These are phyloP conservation scores for peach (Prunus persica) DNA, from an alignment of 306 rosid genomes.

Conservation along the genomic window DNA sequence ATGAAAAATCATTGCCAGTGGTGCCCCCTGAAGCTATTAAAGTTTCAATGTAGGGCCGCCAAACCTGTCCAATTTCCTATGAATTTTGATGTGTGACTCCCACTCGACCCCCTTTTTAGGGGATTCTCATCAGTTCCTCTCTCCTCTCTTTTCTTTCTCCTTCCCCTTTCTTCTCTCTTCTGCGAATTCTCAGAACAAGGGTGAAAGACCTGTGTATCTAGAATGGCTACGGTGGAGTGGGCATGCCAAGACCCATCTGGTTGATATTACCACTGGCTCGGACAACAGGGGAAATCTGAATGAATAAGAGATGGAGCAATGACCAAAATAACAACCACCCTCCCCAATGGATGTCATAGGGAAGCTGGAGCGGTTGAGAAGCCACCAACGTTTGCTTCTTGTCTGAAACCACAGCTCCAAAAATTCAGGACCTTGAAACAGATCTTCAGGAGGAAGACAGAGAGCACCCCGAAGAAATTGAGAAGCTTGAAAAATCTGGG, in stretches of 20 bases:
- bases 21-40: too few relatives aligned
- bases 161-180: neutral
- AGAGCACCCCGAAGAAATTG: neutral
- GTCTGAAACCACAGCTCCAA: neutral
- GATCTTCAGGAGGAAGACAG: neutral
- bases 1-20: too few relatives aligned
- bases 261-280: neutral
- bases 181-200: neutral
- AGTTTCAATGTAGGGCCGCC: neutral
- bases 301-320: neutral
- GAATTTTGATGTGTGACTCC: neutral
- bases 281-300: neutral
- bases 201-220: neutral
- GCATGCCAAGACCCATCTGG: neutral
- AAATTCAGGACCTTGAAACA: neutral
- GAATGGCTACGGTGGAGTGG: neutral
- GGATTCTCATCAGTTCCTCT: neutral
- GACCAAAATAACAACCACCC: neutral
- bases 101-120: neutral
- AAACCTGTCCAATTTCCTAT: neutral
- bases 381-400: neutral
- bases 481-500: neutral
- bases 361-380: neutral
- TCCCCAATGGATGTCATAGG: neutral
- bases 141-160: neutral